A percentile compares a stretch with the other conserved stretches of the same genome.
These are phyloP conservation scores for Abelmoschus esculentus DNA, from an alignment of 345 rosid species.

Conservation along the genomic window DNA sequence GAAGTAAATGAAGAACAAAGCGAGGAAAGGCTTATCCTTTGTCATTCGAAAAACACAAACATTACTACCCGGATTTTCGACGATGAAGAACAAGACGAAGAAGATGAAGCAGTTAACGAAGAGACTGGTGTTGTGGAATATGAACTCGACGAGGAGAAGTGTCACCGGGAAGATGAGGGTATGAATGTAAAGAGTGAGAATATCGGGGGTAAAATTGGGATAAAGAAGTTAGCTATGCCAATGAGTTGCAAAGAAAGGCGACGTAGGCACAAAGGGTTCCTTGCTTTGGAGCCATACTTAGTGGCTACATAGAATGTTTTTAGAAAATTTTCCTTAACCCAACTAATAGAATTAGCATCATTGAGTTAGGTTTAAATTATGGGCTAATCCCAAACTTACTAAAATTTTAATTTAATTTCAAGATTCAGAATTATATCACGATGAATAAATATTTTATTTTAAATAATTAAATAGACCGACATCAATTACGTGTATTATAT, in stretches of 20 bases:
- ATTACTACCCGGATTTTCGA: background rate
- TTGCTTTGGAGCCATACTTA: constrained; percentile 42
- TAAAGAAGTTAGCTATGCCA: constrained; percentile 20
- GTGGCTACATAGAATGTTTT: constrained; percentile 33
- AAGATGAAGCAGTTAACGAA: background rate
- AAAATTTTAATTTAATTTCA: no score
- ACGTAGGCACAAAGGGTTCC: constrained; percentile 31
- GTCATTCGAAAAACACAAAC: no score
- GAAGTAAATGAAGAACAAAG: no score
- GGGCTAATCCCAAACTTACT: no score
- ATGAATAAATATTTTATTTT: no score
- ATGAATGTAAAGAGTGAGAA: constrained; percentile 14
- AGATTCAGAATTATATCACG: no score
- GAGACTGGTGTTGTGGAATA: background rate
- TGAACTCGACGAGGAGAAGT: constrained; percentile 17
- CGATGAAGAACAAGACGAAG: constrained; percentile 12
- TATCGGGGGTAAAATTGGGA: constrained; percentile 30
- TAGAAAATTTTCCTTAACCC: background rate
- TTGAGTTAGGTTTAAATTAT: no score
- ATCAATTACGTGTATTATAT: no score
- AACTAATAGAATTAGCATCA: no score
- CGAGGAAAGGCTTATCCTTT: background rate
- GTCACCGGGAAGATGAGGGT: constrained; percentile 12
- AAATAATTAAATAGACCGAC: no score
- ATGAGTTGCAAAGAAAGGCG: constrained; percentile 50